These are phyloP conservation scores for Alternaria gansuensis DNA, from an alignment of 2,329 filamentous ascomycete genomes.

Conservation along the genomic window DNA sequence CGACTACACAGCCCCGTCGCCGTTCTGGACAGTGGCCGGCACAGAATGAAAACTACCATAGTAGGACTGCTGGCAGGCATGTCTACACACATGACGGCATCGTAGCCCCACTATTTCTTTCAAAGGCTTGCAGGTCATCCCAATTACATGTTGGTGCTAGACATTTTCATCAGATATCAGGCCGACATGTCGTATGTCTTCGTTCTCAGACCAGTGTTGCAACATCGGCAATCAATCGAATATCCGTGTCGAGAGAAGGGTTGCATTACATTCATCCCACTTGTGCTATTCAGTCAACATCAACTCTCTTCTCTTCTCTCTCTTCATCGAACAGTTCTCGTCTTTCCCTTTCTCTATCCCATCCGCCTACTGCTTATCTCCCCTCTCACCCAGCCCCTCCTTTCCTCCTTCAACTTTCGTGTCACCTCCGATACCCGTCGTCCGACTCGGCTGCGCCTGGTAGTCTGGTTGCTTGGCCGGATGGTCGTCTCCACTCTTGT, in stretches of 20 bases:
- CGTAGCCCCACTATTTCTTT: background rate
- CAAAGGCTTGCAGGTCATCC: background rate
- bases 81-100: background rate
- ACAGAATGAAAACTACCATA: too few species aligned
- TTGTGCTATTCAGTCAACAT: background rate
- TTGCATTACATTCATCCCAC: background rate
- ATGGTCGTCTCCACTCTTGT: conserved; percentile 46
- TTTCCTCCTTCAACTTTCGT: conserved; percentile 47
- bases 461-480: conserved; percentile 52
- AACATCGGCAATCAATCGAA: background rate
- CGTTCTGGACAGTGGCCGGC: too few species aligned
- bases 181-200: background rate
- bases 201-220: background rate
- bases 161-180: background rate
- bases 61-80: conserved; percentile 5
- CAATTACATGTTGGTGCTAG: conserved; percentile 1
- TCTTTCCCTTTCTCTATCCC: background rate
- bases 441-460: conserved; percentile 43
- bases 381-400: conserved; percentile 37
- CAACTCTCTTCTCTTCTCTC: background rate
- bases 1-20: too few species aligned
- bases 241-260: background rate
- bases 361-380: conserved; percentile 19
- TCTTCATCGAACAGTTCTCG: background rate
- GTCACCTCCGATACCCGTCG: conserved; percentile 47